Percentiles rank a stretch among this genome's conserved stretches.
Evolutionary conservation across 352 stramenopile species (phyloP).

Genomic region (Phytophthora pini): DNA sequence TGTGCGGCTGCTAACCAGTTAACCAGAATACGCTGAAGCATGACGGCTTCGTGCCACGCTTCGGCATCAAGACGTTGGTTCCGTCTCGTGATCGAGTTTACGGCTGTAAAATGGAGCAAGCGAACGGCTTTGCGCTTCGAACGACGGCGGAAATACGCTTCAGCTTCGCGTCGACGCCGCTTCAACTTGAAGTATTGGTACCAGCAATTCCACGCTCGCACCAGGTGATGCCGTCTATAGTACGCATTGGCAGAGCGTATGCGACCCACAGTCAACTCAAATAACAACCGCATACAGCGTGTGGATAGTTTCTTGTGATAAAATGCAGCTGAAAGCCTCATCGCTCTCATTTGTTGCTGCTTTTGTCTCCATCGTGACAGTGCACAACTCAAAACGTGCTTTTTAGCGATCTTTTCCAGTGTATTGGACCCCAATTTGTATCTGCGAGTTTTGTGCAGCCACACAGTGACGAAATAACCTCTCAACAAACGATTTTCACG

Average conservation of each 20-base stretch:
- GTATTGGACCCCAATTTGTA: slow-evolving; percentile 21
- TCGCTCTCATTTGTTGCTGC: slow-evolving; percentile 1
- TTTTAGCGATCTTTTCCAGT: slow-evolving; percentile 6
- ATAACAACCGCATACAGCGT: slow-evolving; percentile 10
- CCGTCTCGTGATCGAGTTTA: slow-evolving; percentile 4
- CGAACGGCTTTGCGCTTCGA: slow-evolving; percentile 22
- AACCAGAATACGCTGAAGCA: slow-evolving; percentile 21
- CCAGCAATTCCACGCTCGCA: slow-evolving; percentile 15
- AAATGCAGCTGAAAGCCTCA: slow-evolving; percentile 11
- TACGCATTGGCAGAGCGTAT: slow-evolving; percentile 9
- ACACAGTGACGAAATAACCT: slow-evolving; percentile 16
- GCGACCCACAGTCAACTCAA: slow-evolving; percentile 13
- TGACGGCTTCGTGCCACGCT: slow-evolving; percentile 27
- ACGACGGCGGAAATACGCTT: slow-evolving; percentile 18
- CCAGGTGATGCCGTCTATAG: slow-evolving; percentile 13
- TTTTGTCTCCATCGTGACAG: slow-evolving; percentile 27
- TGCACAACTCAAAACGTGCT: slow-evolving; percentile 2
- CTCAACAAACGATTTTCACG: slow-evolving; percentile 11
- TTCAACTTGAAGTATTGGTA: slow-evolving; percentile 7
- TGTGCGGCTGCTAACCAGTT: slow-evolving; percentile 19
- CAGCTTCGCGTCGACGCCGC: slow-evolving; percentile 12
- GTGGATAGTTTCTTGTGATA: slow-evolving; percentile 5
- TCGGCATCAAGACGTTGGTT: slow-evolving; percentile 28
- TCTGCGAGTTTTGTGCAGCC: slow-evolving; percentile 25
- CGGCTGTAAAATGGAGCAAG: slow-evolving; percentile 5